phyloP scores from a whole-genome alignment of 495 filamentous ascomycete genomes.

The Hypoxylon rickii region DNA sequence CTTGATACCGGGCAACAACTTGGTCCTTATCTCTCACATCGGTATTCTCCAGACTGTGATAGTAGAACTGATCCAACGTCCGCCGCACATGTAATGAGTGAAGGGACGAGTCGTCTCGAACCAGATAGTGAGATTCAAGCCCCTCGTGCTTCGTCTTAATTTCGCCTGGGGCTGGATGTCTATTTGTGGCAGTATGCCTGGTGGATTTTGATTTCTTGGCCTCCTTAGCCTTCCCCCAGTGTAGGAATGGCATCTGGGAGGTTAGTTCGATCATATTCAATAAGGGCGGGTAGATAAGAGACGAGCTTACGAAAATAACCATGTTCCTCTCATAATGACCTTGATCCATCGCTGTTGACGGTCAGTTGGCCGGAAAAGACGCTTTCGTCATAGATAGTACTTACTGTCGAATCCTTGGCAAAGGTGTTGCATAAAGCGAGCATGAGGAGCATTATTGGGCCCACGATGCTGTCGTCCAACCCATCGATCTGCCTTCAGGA shows the following conservation, averaged over 20 bases:
- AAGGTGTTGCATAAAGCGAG: not conserved
- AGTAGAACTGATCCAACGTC: not conserved
- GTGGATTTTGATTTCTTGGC: too few relatives aligned
- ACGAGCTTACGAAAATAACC: not conserved
- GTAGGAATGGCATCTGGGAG: not conserved
- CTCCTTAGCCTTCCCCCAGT: too few relatives aligned
- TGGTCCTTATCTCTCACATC: not conserved
- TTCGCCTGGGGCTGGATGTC: too few relatives aligned
- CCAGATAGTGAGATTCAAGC: not conserved
- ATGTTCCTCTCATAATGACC: not conserved
- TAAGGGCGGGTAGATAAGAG: not conserved
- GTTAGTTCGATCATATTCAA: not conserved
- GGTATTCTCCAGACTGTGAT: not conserved
- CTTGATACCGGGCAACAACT: not conserved
- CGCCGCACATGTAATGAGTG: not conserved
- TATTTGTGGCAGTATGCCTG: too few relatives aligned
- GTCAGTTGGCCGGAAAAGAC: not conserved
- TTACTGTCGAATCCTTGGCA: not conserved
- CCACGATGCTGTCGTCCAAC: not conserved
- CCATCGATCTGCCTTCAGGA: not conserved
- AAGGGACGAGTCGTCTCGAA: not conserved
- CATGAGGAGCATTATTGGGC: not conserved
- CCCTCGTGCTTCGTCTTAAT: not conserved
- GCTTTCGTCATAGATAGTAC: not conserved
- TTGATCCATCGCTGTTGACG: not conserved